Percentiles rank a stretch among this genome's conserved stretches.
Conservation (phyloP, 345 rosid species). For the Schrenkiella parvula region DNA sequence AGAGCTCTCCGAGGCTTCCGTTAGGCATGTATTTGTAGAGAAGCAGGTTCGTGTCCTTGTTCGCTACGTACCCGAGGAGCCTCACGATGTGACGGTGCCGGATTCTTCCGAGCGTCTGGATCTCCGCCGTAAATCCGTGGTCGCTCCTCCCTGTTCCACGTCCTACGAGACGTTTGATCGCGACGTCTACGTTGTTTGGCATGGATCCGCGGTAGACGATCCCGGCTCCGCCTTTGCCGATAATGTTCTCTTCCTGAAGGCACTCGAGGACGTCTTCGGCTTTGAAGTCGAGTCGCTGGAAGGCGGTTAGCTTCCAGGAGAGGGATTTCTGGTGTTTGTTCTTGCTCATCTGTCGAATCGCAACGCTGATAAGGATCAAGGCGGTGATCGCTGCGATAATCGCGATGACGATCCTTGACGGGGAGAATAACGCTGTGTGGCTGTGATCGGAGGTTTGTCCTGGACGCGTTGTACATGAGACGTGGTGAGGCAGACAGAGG, state of each 20-base stretch:
- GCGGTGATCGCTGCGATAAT: conserved; percentile 40
- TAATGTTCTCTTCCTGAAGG: conserved; percentile 78
- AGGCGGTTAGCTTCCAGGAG: conserved; percentile 81
- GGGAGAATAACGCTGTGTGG: conserved; percentile 32
- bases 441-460: conserved; percentile 26
- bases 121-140: conserved; percentile 92
- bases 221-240: conserved; percentile 96
- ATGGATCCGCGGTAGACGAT: conserved; percentile 82
- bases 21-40: conserved; percentile 85
- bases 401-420: conserved; percentile 43
- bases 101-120: conserved; percentile 77
- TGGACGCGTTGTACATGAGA: conserved; percentile 38
- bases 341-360: conserved; percentile 46
- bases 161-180: conserved; percentile 71
- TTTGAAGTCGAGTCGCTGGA: conserved; percentile 71
- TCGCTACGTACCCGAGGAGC: conserved; percentile 70
- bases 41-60: conserved; percentile 78
- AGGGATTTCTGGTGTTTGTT: conserved; percentile 42
- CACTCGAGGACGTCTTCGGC: conserved; percentile 81
- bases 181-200: conserved; percentile 65
- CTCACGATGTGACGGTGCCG: conserved; percentile 84
- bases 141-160: conserved; percentile 64
- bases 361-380: conserved; percentile 39
- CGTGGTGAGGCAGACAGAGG: conserved; percentile 48
- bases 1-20: conserved; percentile 84